These are phyloP conservation scores for Apiospora phragmitis DNA, from an alignment of 2,329 filamentous ascomycete genomes.

Conservation along the genomic window DNA sequence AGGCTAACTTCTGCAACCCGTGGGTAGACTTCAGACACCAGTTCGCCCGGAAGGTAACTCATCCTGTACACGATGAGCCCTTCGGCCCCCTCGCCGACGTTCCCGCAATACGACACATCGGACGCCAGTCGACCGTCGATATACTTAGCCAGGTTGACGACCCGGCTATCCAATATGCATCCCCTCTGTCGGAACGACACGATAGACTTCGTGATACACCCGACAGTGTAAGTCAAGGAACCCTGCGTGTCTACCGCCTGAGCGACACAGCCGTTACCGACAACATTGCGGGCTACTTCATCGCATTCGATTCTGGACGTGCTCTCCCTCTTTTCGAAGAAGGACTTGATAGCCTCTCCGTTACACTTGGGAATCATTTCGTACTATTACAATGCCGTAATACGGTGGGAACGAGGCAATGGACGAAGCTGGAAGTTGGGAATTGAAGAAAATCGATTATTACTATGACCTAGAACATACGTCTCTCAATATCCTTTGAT, in stretches of 20 bases:
- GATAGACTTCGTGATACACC: neutral
- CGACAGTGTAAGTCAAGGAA: neutral
- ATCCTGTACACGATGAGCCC: neutral
- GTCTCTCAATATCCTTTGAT: neutral
- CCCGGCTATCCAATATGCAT: neutral
- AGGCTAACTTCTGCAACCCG: neutral
- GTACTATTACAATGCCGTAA: neutral
- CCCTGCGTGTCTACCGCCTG: neutral
- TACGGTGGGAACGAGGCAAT: neutral
- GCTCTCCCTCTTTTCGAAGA: neutral
- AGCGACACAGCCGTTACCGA: neutral
- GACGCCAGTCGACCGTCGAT: neutral
- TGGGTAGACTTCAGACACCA: neutral
- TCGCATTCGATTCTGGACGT: neutral
- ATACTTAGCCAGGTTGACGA: neutral
- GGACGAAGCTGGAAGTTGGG: neutral
- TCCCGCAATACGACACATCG: neutral
- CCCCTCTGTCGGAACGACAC: neutral
- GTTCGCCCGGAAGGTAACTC: neutral
- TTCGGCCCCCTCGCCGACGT: neutral
- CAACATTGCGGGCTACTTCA: neutral
- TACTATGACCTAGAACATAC: accelerated
- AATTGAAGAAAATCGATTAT: neutral
- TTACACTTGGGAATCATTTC: neutral
- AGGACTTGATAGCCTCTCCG: neutral